phyloP scores from a whole-genome alignment of 139 green algal species.

The Edaphochlamys debaryana region DNA sequence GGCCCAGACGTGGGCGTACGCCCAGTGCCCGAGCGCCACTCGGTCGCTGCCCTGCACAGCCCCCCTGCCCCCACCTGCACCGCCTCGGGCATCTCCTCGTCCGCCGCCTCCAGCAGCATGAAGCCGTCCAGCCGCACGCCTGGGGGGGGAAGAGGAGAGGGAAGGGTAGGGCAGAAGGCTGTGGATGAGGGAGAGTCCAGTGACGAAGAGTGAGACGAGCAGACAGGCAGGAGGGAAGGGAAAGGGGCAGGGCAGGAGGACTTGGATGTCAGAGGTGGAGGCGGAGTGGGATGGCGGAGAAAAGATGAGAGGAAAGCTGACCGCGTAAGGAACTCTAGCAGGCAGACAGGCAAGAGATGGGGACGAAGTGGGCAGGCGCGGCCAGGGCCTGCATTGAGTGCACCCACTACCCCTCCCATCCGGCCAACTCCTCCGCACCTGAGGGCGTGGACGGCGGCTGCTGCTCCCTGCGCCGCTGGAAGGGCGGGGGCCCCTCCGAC shows the following conservation, averaged over 20 bases:
- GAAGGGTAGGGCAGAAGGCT: background rate
- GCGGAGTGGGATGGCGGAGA: background rate
- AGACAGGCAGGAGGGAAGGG: too few species aligned
- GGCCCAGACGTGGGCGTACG: too few species aligned
- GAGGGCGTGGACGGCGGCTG: slow-evolving; percentile 22
- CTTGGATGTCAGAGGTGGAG: too few species aligned
- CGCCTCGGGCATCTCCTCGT: slow-evolving; percentile 58
- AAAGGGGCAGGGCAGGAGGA: too few species aligned
- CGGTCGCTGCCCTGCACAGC: too few species aligned
- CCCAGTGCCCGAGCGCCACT: too few species aligned
- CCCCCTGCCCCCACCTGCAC: background rate
- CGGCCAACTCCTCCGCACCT: background rate
- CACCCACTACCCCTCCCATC: background rate
- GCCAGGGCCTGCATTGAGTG: too few species aligned
- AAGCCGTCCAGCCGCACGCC: slow-evolving; percentile 49
- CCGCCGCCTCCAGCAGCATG: slow-evolving; percentile 53
- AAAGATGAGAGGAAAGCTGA: background rate
- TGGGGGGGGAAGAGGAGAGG: background rate
- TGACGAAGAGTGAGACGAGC: too few species aligned
- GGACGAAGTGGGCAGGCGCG: too few species aligned
- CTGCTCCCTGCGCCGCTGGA: slow-evolving; percentile 28
- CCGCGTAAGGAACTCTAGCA: too few species aligned
- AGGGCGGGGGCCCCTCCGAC: slow-evolving; percentile 22
- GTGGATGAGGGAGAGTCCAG: too few species aligned
- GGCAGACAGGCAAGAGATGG: too few species aligned